These are phyloP conservation scores for Mitragyna speciosa DNA, from an alignment of 257 asterid species.

Conservation along the genomic window DNA sequence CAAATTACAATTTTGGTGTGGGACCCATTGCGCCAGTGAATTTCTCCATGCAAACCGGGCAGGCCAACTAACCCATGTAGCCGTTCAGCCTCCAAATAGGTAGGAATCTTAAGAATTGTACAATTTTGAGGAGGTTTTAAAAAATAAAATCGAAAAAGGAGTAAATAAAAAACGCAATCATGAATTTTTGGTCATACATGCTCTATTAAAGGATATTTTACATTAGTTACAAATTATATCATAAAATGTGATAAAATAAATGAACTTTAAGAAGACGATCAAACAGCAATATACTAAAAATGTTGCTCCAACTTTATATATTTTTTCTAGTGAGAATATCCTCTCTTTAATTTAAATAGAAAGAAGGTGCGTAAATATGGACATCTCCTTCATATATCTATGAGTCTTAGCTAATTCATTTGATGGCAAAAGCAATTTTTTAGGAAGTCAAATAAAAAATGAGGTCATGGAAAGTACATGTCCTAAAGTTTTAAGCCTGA, in stretches of 20 bases:
- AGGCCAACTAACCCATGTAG: conserved; percentile 48
- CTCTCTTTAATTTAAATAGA: neutral
- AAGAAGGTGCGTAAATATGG: too few species aligned
- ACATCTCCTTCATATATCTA: neutral
- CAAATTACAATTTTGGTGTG: too few species aligned
- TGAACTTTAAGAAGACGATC: too few species aligned
- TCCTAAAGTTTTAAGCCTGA: neutral
- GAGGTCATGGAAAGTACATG: conserved; percentile 48
- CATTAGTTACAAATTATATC: too few species aligned
- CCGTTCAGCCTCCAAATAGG: conserved; percentile 14
- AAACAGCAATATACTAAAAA: too few species aligned
- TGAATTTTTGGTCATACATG: neutral
- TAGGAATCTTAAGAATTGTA: neutral
- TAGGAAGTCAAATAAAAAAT: neutral
- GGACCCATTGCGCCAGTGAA: conserved; percentile 41
- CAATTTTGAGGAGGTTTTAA: neutral
- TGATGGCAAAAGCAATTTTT: neutral
- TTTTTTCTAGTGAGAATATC: neutral
- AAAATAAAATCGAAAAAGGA: neutral
- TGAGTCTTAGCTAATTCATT: too few species aligned
- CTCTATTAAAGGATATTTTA: too few species aligned
- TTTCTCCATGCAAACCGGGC: conserved; percentile 62
- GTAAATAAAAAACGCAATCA: too few species aligned
- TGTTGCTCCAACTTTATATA: too few species aligned
- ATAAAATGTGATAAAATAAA: too few species aligned